These are phyloP conservation scores for Zanthoxylum bungeanum DNA, from an alignment of 345 rosid genomes.

Conservation along the genomic window DNA sequence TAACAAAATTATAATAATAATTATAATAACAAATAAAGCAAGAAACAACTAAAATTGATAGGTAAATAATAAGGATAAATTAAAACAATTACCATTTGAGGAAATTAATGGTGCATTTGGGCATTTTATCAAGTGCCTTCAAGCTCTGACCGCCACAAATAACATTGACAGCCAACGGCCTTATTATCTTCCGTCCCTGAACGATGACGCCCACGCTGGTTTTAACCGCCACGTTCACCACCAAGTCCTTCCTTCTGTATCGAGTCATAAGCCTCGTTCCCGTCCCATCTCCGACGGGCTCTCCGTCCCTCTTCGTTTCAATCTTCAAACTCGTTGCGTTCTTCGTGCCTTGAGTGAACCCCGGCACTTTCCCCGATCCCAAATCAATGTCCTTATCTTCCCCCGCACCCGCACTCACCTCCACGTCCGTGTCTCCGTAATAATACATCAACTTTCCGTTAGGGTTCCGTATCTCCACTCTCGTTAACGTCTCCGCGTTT, in stretches of 20 bases:
- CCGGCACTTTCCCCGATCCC: conserved; percentile 33
- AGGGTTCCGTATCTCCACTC: conserved; percentile 64
- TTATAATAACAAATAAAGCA: too few relatives aligned
- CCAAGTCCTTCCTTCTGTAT: conserved; percentile 38
- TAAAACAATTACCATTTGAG: conserved; percentile 62
- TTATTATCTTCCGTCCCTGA: conserved; percentile 38
- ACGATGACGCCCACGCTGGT: conserved; percentile 52
- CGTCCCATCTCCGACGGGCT: conserved; percentile 32
- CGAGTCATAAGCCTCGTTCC: conserved; percentile 34
- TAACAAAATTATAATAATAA: too few relatives aligned
- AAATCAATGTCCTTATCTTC: conserved; percentile 32
- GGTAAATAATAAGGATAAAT: too few relatives aligned
- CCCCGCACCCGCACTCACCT: conserved; percentile 33
- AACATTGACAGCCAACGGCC: conserved; percentile 49
- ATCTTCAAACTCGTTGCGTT: conserved; percentile 54
- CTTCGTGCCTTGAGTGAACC: conserved; percentile 42
- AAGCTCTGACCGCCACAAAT: conserved; percentile 49
- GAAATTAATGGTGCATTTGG: conserved; percentile 52
- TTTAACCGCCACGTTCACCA: conserved; percentile 46
- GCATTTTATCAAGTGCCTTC: conserved; percentile 48
- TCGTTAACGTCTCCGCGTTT: conserved; percentile 38
- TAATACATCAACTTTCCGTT: conserved; percentile 47
- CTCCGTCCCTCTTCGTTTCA: conserved; percentile 36
- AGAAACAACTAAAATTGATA: too few relatives aligned
- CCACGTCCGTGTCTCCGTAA: conserved; percentile 43